A percentile compares a stretch with the other conserved stretches of the same genome.
phyloP scores from a whole-genome alignment of 2,329 filamentous ascomycete genomes.

The Aspergillus fructus region DNA sequence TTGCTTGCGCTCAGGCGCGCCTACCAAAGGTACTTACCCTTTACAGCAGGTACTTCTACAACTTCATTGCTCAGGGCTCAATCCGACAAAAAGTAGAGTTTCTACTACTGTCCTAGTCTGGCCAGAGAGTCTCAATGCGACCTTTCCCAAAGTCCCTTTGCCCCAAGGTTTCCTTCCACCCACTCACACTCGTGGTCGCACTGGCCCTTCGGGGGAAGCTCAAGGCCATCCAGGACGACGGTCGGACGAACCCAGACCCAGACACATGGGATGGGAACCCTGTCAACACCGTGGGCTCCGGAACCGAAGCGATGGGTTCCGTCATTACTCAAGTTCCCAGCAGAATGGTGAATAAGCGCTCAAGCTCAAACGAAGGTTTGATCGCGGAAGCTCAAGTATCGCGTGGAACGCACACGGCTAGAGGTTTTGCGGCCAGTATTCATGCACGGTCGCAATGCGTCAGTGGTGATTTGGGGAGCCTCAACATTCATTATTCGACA shows the following conservation, averaged over 20 bases:
- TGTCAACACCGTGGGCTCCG: not conserved
- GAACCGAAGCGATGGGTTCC: constrained; percentile 1
- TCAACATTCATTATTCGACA: not conserved
- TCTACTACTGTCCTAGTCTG: not conserved
- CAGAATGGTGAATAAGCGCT: not conserved
- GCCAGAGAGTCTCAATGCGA: too few species aligned
- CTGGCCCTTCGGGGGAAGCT: constrained; percentile 6
- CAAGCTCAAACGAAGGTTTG: not conserved
- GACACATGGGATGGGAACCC: constrained; percentile 19
- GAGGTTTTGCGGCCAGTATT: not conserved
- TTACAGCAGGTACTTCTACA: not conserved
- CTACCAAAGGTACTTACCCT: not conserved
- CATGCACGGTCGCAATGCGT: not conserved
- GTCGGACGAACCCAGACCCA: constrained; percentile 13
- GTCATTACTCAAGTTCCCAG: not conserved
- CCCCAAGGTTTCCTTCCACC: not conserved
- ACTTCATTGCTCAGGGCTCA: not conserved
- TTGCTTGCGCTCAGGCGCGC: constrained; percentile 9
- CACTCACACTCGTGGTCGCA: not conserved
- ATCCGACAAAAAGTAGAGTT: not conserved
- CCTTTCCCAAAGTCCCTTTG: not conserved
- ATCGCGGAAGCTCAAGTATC: not conserved
- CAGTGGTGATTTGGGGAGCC: not conserved
- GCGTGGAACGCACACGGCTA: not conserved
- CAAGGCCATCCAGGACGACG: constrained; percentile 1